These are phyloP conservation scores for Neurospora sp. DNA, from an alignment of 495 filamentous ascomycete species.

Conservation along the genomic window DNA sequence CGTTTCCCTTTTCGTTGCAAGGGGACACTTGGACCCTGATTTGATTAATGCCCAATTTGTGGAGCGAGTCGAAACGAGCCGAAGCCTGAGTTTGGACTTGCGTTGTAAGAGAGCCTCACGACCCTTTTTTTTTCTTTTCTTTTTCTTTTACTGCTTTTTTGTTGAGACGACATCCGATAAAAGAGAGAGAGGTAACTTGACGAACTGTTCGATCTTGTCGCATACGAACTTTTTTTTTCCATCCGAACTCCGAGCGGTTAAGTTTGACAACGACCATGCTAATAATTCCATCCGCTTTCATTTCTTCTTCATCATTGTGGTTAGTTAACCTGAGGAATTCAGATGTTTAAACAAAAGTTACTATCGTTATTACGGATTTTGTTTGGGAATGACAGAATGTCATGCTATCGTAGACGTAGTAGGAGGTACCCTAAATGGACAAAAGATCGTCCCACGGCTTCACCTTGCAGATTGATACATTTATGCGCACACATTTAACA, in stretches of 20 bases:
- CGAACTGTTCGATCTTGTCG: neutral
- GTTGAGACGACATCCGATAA: neutral
- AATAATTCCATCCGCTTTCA: neutral
- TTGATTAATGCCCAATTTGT: neutral
- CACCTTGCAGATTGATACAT: neutral
- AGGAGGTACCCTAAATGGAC: neutral
- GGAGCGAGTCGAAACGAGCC: neutral
- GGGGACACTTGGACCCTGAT: neutral
- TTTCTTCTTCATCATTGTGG: neutral
- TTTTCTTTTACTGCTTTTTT: neutral
- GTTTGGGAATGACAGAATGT: neutral
- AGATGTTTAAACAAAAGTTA: neutral
- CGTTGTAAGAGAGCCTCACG: neutral
- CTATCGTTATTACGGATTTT: too few species aligned
- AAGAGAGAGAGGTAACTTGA: neutral
- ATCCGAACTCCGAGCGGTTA: neutral
- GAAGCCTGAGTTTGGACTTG: neutral
- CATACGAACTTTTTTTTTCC: neutral
- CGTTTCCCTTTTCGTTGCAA: neutral
- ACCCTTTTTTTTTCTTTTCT: neutral
- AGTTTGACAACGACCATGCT: too few species aligned
- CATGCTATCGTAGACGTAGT: neutral
- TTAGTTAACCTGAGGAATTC: neutral
- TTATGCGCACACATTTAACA: neutral
- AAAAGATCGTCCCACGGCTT: neutral